Base-by-base conservation (phyloP, 345 rosid species). In the Salix udensis region DNA sequence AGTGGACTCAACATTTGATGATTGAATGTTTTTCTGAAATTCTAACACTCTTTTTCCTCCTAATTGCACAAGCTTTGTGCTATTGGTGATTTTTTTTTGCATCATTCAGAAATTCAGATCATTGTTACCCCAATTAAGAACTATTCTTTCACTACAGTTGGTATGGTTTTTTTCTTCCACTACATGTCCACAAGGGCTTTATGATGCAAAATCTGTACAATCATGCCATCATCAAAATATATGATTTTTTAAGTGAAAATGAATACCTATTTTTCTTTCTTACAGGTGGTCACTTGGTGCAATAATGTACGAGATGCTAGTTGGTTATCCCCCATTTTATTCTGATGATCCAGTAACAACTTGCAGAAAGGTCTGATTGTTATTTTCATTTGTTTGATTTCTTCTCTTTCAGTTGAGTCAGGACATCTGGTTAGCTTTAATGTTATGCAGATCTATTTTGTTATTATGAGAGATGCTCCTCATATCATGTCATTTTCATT, bases 221-320 rank as follows among this genome's bases (percentile, higher is more conserved):
- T 13, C 18, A 44, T 44, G 50, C 44, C 44, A 9, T 40, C 44
- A 40, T 40, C 4, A 12, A 40, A 40, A 40, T 40, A 40, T 12
- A 40, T 40, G 13, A 40, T 40, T 40, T 9, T 40, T 10, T 40
- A 40, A 40, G 44, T 40, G 44, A 40, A 40, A 40, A 40, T 40
- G 14, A 40, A 40, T 10, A 10, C 44, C 44, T 40, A 14, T 19
- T 77, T 74, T 78, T 70, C 66, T 78, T 77, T 40, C 7, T 6
- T 83, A 82, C 85, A 91, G 97, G 97, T 92, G 96, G 97, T 92
- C 97, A n/a, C 92, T 92, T 36, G 97, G 96, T 71, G 96, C 96
- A 15, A 91, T 92, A 75, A 88, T 92, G 97, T 92, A 91, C 65
- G 96, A 91, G 86, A 92, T 92, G 96, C 94, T 92, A 24, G 88